phyloP scores from a whole-genome alignment of 2,329 filamentous ascomycete genomes.

The Pseudogymnoascus pannorum region DNA sequence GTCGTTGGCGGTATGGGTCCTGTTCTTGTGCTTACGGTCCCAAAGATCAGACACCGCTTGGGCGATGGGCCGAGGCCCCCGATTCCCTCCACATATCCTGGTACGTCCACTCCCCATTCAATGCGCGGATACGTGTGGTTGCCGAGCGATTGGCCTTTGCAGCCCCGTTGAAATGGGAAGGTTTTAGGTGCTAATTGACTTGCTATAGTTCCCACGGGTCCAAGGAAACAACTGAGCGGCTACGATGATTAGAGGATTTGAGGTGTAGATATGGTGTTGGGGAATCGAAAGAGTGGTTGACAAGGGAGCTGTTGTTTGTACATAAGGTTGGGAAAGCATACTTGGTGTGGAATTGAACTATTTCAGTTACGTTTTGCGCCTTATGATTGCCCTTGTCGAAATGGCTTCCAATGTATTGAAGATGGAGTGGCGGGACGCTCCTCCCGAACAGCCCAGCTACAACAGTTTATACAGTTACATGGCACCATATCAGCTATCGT shows the following conservation, averaged over 20 bases:
- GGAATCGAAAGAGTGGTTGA: not conserved
- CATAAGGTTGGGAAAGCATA: conserved; percentile 9
- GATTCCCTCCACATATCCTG: conserved; percentile 85
- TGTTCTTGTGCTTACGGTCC: conserved; percentile 59
- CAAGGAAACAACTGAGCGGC: conserved; percentile 51
- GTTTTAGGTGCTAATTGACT: conserved; percentile 20
- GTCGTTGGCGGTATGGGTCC: conserved; percentile 69
- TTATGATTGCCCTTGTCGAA: not conserved
- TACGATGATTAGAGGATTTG: conserved; percentile 44
- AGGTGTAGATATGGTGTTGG: conserved; percentile 3
- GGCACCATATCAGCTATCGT: not conserved
- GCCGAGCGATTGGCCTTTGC: not conserved
- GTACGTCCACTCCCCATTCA: conserved; percentile 49
- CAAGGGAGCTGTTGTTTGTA: conserved; percentile 11
- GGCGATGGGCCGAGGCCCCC: conserved; percentile 66
- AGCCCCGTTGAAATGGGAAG: not conserved
- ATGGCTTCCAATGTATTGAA: not conserved
- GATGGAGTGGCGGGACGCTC: not conserved
- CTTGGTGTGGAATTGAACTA: conserved; percentile 6
- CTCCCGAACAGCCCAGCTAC: not conserved
- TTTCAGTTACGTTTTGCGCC: not conserved
- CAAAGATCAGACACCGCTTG: conserved; percentile 63
- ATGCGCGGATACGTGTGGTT: conserved; percentile 8
- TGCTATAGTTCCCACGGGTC: conserved; percentile 46
- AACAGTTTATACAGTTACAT: not conserved